A percentile compares a stretch with the other conserved stretches of the same genome.
Conservation (phyloP, 805 yeast species). For the Barnettozyma populi region DNA sequence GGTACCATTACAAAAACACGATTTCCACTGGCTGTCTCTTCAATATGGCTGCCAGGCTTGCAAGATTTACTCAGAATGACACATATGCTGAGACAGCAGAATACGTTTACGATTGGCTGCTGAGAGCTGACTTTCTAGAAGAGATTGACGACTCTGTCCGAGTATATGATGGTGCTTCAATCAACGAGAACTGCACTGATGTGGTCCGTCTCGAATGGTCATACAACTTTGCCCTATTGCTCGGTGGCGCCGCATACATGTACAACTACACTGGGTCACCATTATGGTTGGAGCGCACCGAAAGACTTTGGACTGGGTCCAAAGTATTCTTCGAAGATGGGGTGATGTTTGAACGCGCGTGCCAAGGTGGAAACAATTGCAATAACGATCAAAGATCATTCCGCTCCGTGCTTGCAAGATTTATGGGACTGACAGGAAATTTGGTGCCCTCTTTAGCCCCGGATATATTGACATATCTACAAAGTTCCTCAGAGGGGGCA, state of each 20-base stretch:
- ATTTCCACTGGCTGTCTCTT: slow-evolving; percentile 60
- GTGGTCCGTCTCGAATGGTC: slow-evolving; percentile 54
- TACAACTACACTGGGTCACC: slow-evolving; percentile 53
- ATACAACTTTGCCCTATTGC: slow-evolving; percentile 61
- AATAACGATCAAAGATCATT: slow-evolving; percentile 75
- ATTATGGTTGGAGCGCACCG: slow-evolving; percentile 46
- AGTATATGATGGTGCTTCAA: slow-evolving; percentile 60
- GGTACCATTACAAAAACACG: slow-evolving; percentile 61
- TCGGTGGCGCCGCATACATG: slow-evolving; percentile 66
- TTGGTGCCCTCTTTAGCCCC: slow-evolving; percentile 48
- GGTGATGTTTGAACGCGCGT: slow-evolving; percentile 60
- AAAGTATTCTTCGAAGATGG: slow-evolving; percentile 40
- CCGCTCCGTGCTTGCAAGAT: slow-evolving; percentile 60
- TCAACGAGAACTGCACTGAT: slow-evolving; percentile 41
- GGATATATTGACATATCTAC: slow-evolving; percentile 36
- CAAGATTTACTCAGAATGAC: slow-evolving; percentile 51
- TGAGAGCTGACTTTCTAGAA: slow-evolving; percentile 42
- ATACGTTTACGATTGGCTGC: slow-evolving; percentile 55
- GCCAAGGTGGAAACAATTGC: slow-evolving; percentile 50
- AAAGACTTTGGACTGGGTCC: slow-evolving; percentile 40
- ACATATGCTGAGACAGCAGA: slow-evolving; percentile 52
- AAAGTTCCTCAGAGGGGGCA: slow-evolving; percentile 57
- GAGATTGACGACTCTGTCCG: slow-evolving; percentile 22
- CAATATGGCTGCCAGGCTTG: slow-evolving; percentile 58
- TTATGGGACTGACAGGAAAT: slow-evolving; percentile 51